Percentiles rank a stretch among this genome's conserved stretches.
Evolutionary conservation across 352 stramenopile genomes (phyloP).

Genomic region (Pythium apleroticum): DNA sequence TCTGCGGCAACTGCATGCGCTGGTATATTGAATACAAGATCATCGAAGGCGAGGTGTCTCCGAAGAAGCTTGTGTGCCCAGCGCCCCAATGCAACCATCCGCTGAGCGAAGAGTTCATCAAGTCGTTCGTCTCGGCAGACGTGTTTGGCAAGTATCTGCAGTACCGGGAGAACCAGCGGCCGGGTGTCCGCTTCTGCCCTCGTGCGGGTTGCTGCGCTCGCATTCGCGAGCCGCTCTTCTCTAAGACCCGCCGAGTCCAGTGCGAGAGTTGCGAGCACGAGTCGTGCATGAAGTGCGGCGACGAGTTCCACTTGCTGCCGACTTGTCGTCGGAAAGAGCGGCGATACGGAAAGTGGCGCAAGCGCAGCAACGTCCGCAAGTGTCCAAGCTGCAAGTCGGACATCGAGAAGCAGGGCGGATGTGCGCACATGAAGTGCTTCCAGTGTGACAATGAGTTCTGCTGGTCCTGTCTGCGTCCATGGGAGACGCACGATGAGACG

Average conservation of each 20-base stretch:
- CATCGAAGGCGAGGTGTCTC: conserved; percentile 68
- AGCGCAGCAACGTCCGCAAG: conserved; percentile 62
- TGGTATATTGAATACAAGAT: conserved; percentile 83
- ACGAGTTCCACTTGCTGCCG: conserved; percentile 53
- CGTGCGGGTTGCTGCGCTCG: conserved; percentile 57
- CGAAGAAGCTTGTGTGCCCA: conserved; percentile 72
- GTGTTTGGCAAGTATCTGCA: conserved; percentile 64
- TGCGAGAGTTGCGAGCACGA: conserved; percentile 48
- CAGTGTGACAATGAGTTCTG: conserved; percentile 86
- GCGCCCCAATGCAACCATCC: conserved; percentile 52
- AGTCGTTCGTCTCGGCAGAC: conserved; percentile 46
- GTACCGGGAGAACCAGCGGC: conserved; percentile 64
- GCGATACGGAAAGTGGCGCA: conserved; percentile 68
- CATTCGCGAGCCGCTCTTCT: conserved; percentile 58
- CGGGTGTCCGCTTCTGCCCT: conserved; percentile 73
- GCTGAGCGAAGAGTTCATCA: conserved; percentile 50
- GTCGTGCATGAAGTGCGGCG: conserved; percentile 71
- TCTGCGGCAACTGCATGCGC: conserved; percentile 61
- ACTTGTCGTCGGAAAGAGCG: conserved; percentile 63
- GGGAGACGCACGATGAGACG: conserved; percentile 71
- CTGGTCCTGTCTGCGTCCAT: conserved; percentile 72
- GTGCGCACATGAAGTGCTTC: conserved; percentile 85
- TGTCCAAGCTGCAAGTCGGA: conserved; percentile 67
- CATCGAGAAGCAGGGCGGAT: conserved; percentile 87
- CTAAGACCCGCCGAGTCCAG: conserved; percentile 39